Conservation (phyloP, 352 stramenopile genomes). For the Pythium diclinum region DNA sequence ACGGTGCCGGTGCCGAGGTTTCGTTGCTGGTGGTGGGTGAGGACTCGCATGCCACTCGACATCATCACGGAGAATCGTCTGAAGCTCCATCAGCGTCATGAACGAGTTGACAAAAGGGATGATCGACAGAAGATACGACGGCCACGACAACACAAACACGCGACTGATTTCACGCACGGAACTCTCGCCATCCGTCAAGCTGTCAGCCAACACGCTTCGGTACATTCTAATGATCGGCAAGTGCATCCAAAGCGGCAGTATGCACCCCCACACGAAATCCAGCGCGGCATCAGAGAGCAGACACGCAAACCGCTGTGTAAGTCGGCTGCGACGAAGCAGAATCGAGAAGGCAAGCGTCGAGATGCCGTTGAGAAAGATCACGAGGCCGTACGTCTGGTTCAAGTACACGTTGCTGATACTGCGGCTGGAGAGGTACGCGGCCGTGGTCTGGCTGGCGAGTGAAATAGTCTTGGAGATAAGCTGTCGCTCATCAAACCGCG, state of each 20-base stretch:
- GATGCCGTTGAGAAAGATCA: conserved; percentile 21
- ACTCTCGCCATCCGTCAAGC: conserved; percentile 2
- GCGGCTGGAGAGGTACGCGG: conserved; percentile 10
- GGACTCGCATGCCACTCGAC: not conserved
- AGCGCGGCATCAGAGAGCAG: conserved; percentile 24
- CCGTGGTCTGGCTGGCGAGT: conserved; percentile 11
- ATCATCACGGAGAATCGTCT: not conserved
- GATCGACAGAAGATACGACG: conserved; percentile 14
- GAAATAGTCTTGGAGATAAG: not conserved
- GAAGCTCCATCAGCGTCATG: conserved; percentile 14
- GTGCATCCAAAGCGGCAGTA: conserved; percentile 27
- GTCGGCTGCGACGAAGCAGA: not conserved
- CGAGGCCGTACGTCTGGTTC: conserved; percentile 15
- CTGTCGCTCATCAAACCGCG: conserved; percentile 11
- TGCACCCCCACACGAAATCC: conserved; percentile 26
- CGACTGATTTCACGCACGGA: conserved; percentile 20
- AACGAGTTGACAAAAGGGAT: conserved; percentile 25
- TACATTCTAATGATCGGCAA: conserved; percentile 14
- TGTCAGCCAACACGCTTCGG: not conserved
- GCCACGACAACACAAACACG: conserved; percentile 26
- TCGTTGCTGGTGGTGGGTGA: not conserved
- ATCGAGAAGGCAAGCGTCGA: not conserved
- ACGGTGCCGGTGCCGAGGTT: no score
- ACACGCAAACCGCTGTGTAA: conserved; percentile 15
- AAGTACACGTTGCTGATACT: conserved; percentile 22